Evolutionary conservation across 495 filamentous ascomycete genomes (phyloP).

Genomic region (Barbatosphaeria neglecta): DNA sequence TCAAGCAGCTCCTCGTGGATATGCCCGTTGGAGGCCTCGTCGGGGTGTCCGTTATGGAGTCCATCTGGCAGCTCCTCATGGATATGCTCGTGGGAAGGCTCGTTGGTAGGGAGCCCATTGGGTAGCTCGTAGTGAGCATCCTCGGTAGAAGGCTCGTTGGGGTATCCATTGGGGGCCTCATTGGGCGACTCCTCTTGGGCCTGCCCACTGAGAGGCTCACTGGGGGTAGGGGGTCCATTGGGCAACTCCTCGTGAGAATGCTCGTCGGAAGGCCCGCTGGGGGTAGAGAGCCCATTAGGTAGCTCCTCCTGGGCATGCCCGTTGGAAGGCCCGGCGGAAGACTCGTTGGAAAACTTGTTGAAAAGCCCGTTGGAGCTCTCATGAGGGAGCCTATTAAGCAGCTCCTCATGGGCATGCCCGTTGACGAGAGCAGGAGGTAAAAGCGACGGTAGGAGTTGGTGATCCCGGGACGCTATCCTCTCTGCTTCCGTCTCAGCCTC

Average conservation of each 20-base stretch:
- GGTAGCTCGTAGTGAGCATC: too few relatives aligned
- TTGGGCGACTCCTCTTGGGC: constrained; percentile 2
- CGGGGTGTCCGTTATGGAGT: neutral
- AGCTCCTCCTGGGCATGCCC: constrained; percentile 1
- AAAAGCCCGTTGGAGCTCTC: too few relatives aligned
- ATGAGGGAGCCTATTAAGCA: too few relatives aligned
- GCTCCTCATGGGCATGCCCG: constrained; percentile 1
- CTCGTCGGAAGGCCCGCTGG: too few relatives aligned
- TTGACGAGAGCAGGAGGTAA: neutral
- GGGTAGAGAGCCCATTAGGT: too few relatives aligned
- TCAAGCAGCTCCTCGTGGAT: too few relatives aligned
- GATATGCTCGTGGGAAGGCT: neutral
- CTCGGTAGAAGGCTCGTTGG: neutral
- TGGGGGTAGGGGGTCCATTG: too few relatives aligned
- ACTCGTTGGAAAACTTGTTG: too few relatives aligned
- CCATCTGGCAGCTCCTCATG: neutral
- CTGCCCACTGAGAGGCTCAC: neutral
- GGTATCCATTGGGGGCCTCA: neutral
- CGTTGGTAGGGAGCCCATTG: neutral
- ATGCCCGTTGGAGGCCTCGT: neutral
- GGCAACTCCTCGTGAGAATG: constrained; percentile 1
- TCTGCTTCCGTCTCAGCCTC: too few relatives aligned
- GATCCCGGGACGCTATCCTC: too few relatives aligned
- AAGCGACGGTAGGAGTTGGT: too few relatives aligned
- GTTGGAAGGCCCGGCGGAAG: too few relatives aligned